These are phyloP conservation scores for Lichtheimia corymbifera DNA, from an alignment of 371 early-diverging fungal species.

Conservation along the genomic window DNA sequence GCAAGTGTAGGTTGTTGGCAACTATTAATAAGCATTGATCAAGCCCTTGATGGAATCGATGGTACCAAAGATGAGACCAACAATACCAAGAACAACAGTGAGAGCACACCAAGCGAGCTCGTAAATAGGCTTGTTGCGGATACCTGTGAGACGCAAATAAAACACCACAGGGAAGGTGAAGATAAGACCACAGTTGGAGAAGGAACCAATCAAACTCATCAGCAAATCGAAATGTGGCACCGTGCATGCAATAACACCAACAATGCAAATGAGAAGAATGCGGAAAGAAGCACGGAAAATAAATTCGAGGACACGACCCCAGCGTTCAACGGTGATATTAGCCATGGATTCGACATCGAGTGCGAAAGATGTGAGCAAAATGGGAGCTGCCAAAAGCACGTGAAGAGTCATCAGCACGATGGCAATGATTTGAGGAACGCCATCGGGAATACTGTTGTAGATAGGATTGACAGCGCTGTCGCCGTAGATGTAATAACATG, in stretches of 20 bases:
- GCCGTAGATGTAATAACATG: slow-evolving; percentile 86
- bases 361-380: slow-evolving; percentile 78
- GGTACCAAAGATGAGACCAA: slow-evolving; percentile 78
- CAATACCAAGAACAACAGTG: slow-evolving; percentile 64
- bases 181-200: slow-evolving; percentile 74
- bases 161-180: slow-evolving; percentile 84
- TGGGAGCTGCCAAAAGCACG: slow-evolving; percentile 79
- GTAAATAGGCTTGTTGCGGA: slow-evolving; percentile 50
- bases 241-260: slow-evolving; percentile 64
- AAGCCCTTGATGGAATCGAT: slow-evolving; percentile 65
- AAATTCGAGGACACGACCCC: slow-evolving; percentile 53
- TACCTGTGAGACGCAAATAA: slow-evolving; percentile 73
- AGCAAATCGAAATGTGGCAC: slow-evolving; percentile 81
- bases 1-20: too few relatives aligned
- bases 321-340: slow-evolving; percentile 46
- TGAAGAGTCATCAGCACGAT: slow-evolving; percentile 79
- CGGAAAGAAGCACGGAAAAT: slow-evolving; percentile 60
- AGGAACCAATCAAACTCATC: slow-evolving; percentile 81
- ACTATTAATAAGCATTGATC: slow-evolving; percentile 28
- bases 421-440: slow-evolving; percentile 61
- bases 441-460: slow-evolving; percentile 68
- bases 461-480: slow-evolving; percentile 69
- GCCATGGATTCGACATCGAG: slow-evolving; percentile 67
- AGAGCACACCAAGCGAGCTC: slow-evolving; percentile 61
- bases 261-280: slow-evolving; percentile 44